Evolutionary conservation across 441 rosid genomes (phyloP), one percentile per base, ranked within the genome.

Genomic region (Lepidium campestre): DNA sequence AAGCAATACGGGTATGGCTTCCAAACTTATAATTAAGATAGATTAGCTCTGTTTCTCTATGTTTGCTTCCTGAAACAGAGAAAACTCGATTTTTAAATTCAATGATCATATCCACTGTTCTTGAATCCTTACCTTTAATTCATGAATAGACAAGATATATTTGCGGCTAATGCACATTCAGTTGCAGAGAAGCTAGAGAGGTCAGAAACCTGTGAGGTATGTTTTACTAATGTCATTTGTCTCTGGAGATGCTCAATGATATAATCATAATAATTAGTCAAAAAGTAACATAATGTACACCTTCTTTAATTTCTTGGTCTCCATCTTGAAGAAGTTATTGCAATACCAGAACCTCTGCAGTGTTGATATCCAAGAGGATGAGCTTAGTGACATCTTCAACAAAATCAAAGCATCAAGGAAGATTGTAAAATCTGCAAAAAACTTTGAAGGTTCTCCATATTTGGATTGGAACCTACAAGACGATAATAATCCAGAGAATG

Each of bases 301-400:
- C 12, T 39, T 68, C 8, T 39, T 71, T 20, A 40, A 46, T 22
- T 44, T 52, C 45, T 65, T 55, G 58, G 27, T 45, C 7, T 46
- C 36, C 29, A 35, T 62, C 32, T 73, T 58, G 19, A 17, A 47
- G 22, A 79, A 66, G 44, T 62, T 12, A 29, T 44, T 80, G 71
- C 86, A 83, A 86, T 65, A 73, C 72, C 78, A 83, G 55, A 80
- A 75, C 68, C 81, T 83, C 75, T 80, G 81, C 52, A 77, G 82
- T 42, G 57, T 80, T 65, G 82, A 72, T 79, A 68, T 77, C 32
- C 69, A 10, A 73, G 76, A 73, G 14, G 67, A 77, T 67, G 52
- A 27, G 54, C 49, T 57, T 48, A 57, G 68, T 48, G 67, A 70
- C 40, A 72, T 56, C 48, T 57, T 37, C 62, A 72, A 41, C 74